Evolutionary conservation across 1,284 basidiomycete species (phyloP).

Genomic region (Puccinia sorghi): DNA sequence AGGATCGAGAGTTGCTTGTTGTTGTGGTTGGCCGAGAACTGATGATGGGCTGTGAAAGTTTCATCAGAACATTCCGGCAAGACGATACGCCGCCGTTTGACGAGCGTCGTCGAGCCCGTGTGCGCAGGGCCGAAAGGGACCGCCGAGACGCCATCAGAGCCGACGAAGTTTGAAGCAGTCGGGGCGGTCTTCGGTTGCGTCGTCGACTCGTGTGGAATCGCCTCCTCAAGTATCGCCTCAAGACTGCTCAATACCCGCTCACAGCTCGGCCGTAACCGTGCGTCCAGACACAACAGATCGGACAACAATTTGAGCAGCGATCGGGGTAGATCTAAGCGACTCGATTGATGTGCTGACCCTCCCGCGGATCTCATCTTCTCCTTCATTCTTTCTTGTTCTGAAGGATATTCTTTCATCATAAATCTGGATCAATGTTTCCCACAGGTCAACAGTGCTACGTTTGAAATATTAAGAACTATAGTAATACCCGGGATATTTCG

Average conservation of each 20-base stretch:
- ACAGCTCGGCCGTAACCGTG: constrained; percentile 68
- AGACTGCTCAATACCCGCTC: constrained; percentile 70
- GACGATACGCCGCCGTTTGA: no score
- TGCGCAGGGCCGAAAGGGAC: no score
- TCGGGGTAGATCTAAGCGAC: constrained; percentile 69
- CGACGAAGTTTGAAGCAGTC: not conserved
- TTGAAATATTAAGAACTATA: not conserved
- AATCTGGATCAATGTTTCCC: not conserved
- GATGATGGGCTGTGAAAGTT: no score
- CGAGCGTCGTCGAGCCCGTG: no score
- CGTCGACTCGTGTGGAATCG: not conserved
- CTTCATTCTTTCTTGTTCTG: not conserved
- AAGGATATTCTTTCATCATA: not conserved
- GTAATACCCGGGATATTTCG: constrained; percentile 69
- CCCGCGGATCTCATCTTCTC: constrained; percentile 56
- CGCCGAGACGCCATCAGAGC: not conserved
- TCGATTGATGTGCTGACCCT: constrained; percentile 62
- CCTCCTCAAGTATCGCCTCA: constrained; percentile 6
- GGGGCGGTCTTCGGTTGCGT: not conserved
- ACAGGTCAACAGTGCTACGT: not conserved
- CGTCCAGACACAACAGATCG: constrained; percentile 67
- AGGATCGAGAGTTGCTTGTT: no score
- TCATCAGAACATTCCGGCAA: no score
- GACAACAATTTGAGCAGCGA: constrained; percentile 72
- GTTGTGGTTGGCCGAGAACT: no score